Conservation (phyloP, 1,284 basidiomycete genomes). For the Ganoderma boninense region DNA sequence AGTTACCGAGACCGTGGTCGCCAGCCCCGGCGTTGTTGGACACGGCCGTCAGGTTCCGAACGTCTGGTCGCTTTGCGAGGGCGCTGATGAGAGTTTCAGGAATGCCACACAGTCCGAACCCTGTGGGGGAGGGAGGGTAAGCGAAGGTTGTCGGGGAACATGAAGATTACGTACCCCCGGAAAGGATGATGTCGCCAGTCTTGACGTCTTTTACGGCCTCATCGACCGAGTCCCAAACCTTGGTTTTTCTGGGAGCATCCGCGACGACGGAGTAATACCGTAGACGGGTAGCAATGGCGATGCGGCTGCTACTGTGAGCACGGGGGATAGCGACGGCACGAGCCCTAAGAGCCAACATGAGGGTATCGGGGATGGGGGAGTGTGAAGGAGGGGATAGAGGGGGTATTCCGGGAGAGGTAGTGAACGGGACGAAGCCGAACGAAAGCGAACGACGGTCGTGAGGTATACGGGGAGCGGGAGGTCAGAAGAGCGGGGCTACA, state of each 20-base stretch:
- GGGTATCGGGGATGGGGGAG: slow-evolving; percentile 20
- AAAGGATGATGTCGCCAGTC: slow-evolving; percentile 80
- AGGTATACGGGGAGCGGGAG: background rate
- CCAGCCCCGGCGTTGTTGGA: slow-evolving; percentile 92
- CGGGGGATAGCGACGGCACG: slow-evolving; percentile 36
- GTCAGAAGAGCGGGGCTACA: background rate
- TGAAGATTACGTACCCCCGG: slow-evolving; percentile 67
- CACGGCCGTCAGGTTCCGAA: slow-evolving; percentile 80
- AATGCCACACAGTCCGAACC: slow-evolving; percentile 81
- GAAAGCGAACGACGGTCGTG: background rate
- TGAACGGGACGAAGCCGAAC: background rate
- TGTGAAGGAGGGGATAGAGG: background rate
- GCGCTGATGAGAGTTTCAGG: slow-evolving; percentile 88
- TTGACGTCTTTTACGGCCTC: slow-evolving; percentile 86
- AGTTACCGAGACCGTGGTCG: slow-evolving; percentile 80
- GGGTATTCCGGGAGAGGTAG: slow-evolving; percentile 4
- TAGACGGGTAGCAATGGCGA: slow-evolving; percentile 33
- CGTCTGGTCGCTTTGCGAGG: slow-evolving; percentile 73
- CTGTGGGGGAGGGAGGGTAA: slow-evolving; percentile 46
- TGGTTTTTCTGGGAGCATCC: slow-evolving; percentile 59
- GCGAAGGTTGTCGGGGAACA: background rate
- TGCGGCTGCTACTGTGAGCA: slow-evolving; percentile 31
- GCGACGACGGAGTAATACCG: slow-evolving; percentile 42
- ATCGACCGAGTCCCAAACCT: slow-evolving; percentile 83
- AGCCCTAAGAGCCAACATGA: slow-evolving; percentile 39